Evolutionary conservation across 2,329 filamentous ascomycete species (phyloP).

Genomic region (Ciborinia camelliae): DNA sequence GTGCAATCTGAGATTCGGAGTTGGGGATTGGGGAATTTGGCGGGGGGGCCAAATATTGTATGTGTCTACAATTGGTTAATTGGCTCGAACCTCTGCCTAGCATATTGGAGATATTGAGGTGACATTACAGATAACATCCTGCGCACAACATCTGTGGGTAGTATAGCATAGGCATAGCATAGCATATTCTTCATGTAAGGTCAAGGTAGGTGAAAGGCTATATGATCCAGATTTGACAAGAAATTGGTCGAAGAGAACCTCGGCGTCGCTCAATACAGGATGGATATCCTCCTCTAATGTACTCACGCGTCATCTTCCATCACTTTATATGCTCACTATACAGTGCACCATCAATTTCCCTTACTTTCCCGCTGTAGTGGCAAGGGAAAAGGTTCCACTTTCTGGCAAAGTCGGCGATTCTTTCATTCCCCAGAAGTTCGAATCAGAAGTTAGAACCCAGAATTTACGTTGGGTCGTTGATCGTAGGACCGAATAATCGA

Average conservation of each 20-base stretch:
- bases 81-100: too few relatives aligned
- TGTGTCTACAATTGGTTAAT: neutral
- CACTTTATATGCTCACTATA: neutral
- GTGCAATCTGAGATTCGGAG: conserved; percentile 1
- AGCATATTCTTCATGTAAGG: conserved; percentile 7
- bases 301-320: conserved; percentile 16
- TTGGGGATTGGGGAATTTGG: too few relatives aligned
- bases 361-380: conserved; percentile 4
- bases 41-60: neutral
- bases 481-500: conserved; percentile 11
- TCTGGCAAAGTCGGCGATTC: conserved; percentile 8
- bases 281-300: conserved; percentile 12
- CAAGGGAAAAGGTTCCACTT: neutral
- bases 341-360: neutral
- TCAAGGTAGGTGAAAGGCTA: neutral
- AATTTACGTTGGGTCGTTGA: conserved; percentile 7
- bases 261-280: conserved; percentile 14
- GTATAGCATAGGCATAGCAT: conserved; percentile 9
- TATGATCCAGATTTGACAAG: neutral
- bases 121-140: neutral
- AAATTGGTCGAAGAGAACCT: conserved; percentile 7
- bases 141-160: conserved; percentile 7
- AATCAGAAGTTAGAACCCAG: too few relatives aligned
- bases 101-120: neutral
- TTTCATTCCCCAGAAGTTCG: conserved; percentile 8